Conservation (phyloP, 2,329 filamentous ascomycete species). For the Stemphylium vesicarium region DNA sequence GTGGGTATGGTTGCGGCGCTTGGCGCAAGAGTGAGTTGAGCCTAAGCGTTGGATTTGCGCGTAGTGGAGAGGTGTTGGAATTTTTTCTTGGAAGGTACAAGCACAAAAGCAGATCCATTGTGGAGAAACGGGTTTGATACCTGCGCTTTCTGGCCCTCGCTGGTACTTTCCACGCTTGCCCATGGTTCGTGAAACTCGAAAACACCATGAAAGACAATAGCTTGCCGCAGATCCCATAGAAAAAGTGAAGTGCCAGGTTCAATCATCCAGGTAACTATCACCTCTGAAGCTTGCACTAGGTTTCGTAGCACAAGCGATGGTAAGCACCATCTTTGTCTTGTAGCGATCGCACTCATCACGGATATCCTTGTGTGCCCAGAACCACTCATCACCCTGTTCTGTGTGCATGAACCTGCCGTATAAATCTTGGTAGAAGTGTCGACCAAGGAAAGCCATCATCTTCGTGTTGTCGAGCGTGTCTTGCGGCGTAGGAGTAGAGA, state of each 20-base stretch:
- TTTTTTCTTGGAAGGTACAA: not conserved
- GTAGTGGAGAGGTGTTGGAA: too few relatives aligned
- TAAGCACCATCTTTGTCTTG: conserved; percentile 36
- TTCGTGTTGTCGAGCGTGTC: conserved; percentile 28
- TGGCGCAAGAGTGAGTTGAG: not conserved
- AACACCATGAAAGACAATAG: too few relatives aligned
- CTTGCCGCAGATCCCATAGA: not conserved
- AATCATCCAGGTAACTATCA: conserved; percentile 31
- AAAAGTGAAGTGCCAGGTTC: not conserved
- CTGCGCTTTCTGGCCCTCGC: not conserved
- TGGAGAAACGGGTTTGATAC: not conserved
- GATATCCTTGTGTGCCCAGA: conserved; percentile 31
- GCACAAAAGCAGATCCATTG: not conserved
- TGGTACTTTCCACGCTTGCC: too few relatives aligned
- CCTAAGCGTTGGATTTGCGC: not conserved
- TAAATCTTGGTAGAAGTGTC: conserved; percentile 35
- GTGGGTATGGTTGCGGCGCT: not conserved
- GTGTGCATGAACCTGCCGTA: conserved; percentile 27
- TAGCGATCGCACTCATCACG: conserved; percentile 31
- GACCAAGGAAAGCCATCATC: conserved; percentile 37
- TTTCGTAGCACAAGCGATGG: conserved; percentile 33
- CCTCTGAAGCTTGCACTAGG: conserved; percentile 9
- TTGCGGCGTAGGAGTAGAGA: conserved; percentile 23
- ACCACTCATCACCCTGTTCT: conserved; percentile 34
- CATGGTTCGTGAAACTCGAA: too few relatives aligned